Evolutionary conservation across 73 alveolate genomes (phyloP), one percentile per base, ranked within the genome.

Genomic region (Paramecium sexaurelia): DNA sequence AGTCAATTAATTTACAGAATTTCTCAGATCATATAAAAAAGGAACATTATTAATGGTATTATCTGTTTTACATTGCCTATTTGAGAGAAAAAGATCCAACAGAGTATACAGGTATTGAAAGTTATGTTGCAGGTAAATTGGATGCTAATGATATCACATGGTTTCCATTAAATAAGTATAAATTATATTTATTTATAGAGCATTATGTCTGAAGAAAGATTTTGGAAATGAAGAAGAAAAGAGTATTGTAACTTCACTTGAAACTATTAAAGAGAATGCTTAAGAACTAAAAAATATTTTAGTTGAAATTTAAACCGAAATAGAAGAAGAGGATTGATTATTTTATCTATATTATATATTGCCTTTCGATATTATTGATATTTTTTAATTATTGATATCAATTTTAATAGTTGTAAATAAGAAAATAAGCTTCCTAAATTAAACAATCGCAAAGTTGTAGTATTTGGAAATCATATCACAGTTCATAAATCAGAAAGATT

Each of bases 31-130:
- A 98, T 92, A 93, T 90, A 55, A 94, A 93, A 66, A 57, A 68
- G 13, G 99, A 97, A 56, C 99, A 98, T 92, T 87, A 89, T 71
- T 85, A 95, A 67, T 98, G 98, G 97, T 88, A 96, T 92, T 98
- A 98, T 92, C 95, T 98, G 22, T 95, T 91, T 92, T 98, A 95
- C 92, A 96, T 98, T 37, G 98, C 97, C 1, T 95, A 97, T 91
- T 87, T 98, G 92, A 92, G 94, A 88, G 95, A 92, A 75, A 97
- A 98, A 87, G 98, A 97, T 78, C 94, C 94, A 24, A 96, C 99
- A 86, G 99, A 98, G 83, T 93, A 95, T 85, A 96, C 98, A 85
- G 99, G 99, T 26, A 94, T 97, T 93, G 99, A 98, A 78, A 93
- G 98, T 57, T 96, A 97, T 93, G 90, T 78, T 19, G 90, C 90